These are phyloP conservation scores for Clonostachys rosea DNA, from an alignment of 2,329 filamentous ascomycete genomes.

Conservation along the genomic window DNA sequence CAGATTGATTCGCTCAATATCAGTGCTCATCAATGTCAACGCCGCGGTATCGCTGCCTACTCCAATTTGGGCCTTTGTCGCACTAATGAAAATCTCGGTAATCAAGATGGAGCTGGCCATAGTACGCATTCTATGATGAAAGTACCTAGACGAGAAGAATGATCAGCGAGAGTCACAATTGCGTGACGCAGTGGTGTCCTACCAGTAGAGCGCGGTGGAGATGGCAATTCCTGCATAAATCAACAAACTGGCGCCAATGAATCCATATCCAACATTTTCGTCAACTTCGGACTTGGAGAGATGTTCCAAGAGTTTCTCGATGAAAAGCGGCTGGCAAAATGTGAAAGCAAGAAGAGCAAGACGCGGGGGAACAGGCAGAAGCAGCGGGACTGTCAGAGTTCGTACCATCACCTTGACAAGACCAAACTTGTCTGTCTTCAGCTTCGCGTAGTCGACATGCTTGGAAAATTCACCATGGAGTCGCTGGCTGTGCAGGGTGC, in stretches of 20 bases:
- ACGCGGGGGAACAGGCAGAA: constrained; percentile 27
- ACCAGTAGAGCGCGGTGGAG: constrained; percentile 25
- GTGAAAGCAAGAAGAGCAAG: constrained; percentile 30
- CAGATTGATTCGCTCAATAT: constrained; percentile 33
- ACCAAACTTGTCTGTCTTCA: constrained; percentile 13
- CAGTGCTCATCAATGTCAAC: constrained; percentile 41
- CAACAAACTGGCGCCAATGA: constrained; percentile 32
- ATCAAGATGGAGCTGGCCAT: constrained; percentile 25
- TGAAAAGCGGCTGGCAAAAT: constrained; percentile 37
- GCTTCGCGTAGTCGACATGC: constrained; percentile 1
- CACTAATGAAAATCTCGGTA: constrained; percentile 24
- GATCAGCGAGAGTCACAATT: no score
- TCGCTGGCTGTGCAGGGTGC: constrained; percentile 12
- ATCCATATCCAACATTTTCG: constrained; percentile 27
- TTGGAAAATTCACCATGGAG: constrained; percentile 4
- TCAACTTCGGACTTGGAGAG: constrained; percentile 11
- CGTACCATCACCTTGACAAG: constrained; percentile 16
- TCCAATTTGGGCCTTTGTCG: constrained; percentile 19
- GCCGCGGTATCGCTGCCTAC: constrained; percentile 29
- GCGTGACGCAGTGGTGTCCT: no score
- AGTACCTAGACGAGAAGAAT: constrained; percentile 17
- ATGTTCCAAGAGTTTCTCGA: constrained; percentile 27
- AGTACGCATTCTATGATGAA: constrained; percentile 20
- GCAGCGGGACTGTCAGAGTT: constrained; percentile 20
- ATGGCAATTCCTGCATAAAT: constrained; percentile 34